phyloP scores from a whole-genome alignment of 305 asterid genomes.

The Solanum aculeatissimum region DNA sequence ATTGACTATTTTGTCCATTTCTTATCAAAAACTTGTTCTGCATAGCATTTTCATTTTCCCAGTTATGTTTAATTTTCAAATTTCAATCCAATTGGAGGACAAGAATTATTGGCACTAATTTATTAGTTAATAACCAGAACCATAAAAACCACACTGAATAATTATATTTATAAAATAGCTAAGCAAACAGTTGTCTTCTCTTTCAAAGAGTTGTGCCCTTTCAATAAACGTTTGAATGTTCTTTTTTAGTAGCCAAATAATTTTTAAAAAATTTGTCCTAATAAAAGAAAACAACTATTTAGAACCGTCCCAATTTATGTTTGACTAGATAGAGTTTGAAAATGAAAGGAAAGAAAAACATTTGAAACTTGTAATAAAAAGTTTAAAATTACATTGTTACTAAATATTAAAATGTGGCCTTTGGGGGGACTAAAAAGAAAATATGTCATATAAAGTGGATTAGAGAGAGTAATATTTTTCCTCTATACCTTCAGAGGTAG shows the following conservation, averaged over 20 bases:
- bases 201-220: neutral
- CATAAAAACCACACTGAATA: no score
- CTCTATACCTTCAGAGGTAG: no score
- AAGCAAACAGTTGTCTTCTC: neutral
- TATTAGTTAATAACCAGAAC: no score
- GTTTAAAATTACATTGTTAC: neutral
- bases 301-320: neutral
- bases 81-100: no score
- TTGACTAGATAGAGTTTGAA: neutral
- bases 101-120: no score
- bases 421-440: neutral
- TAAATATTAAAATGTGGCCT: neutral
- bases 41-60: no score
- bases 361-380: neutral
- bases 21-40: no score
- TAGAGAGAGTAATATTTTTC: neutral
- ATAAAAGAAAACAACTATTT: neutral
- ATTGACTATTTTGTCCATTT: no score
- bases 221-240: neutral
- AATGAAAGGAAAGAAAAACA: neutral
- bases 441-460: neutral
- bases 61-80: no score
- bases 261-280: neutral
- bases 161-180: neutral
- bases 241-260: neutral